These are phyloP conservation scores for Aphanomyces stellatus DNA, from an alignment of 352 stramenopile species.

Conservation along the genomic window DNA sequence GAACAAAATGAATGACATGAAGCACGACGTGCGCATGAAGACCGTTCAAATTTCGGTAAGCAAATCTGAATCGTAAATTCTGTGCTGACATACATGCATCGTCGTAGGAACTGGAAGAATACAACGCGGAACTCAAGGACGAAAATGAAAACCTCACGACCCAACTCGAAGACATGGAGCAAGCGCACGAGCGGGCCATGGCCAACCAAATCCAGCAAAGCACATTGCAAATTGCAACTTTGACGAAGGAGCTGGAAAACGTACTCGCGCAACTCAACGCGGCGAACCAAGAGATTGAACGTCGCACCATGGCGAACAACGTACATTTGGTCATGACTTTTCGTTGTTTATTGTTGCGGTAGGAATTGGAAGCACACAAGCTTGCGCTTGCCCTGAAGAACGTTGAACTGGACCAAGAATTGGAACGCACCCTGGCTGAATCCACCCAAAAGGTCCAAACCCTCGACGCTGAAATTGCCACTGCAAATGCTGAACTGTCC, in stretches of 20 bases:
- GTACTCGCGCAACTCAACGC: conserved; percentile 57
- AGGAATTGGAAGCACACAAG: neutral
- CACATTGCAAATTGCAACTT: conserved; percentile 50
- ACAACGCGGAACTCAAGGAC: neutral
- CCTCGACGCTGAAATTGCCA: neutral
- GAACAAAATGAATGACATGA: neutral
- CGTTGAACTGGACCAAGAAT: neutral
- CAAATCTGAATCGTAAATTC: neutral
- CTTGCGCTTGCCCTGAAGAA: neutral
- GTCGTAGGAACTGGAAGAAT: conserved; percentile 3
- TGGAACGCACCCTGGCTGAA: neutral
- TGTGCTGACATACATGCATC: too few relatives aligned
- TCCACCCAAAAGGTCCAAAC: neutral
- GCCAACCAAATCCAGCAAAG: conserved; percentile 24
- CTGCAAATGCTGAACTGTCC: neutral
- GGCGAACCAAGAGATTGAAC: conserved; percentile 54
- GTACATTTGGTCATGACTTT: neutral
- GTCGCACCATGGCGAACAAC: neutral
- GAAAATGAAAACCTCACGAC: neutral
- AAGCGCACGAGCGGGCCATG: neutral
- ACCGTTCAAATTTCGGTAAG: conserved; percentile 1
- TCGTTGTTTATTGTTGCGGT: neutral
- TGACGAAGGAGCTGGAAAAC: conserved; percentile 75
- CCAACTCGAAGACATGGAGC: neutral
- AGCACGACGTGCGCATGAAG: neutral